A percentile compares a stretch with the other conserved stretches of the same genome.
phyloP scores from a whole-genome alignment of 371 early-diverging fungal genomes.

The Circinella minor region DNA sequence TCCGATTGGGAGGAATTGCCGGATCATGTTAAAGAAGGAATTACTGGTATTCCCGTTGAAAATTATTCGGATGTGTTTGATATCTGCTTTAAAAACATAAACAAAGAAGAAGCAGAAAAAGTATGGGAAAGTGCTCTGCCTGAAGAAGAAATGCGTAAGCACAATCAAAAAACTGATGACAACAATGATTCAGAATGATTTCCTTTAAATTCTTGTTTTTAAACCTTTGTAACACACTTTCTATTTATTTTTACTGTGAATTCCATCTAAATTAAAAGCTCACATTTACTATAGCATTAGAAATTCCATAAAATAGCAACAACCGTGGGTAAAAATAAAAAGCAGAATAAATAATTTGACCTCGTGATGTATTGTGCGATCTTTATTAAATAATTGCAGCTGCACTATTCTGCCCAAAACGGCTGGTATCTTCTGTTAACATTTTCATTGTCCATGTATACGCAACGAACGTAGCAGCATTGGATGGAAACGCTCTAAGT shows the following conservation, averaged over 20 bases:
- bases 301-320: no score
- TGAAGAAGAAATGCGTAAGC: conserved; percentile 28
- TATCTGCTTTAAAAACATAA: conserved; percentile 48
- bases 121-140: conserved; percentile 38
- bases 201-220: neutral
- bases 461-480: conserved; percentile 79
- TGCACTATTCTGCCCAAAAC: neutral
- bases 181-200: neutral
- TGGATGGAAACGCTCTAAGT: conserved; percentile 86
- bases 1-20: conserved; percentile 96
- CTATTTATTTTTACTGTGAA: no score
- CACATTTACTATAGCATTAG: no score
- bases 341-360: neutral
- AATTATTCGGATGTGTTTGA: conserved; percentile 79
- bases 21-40: conserved; percentile 87
- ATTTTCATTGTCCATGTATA: conserved; percentile 62
- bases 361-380: neutral
- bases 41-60: conserved; percentile 84
- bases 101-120: conserved; percentile 40
- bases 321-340: neutral
- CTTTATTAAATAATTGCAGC: conserved; percentile 4
- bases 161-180: neutral
- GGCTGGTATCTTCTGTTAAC: conserved; percentile 1
- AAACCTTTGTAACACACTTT: neutral
- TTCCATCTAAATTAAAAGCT: neutral